These are phyloP conservation scores for Ormosia semicastrata DNA, from an alignment of 306 rosid species.

Conservation along the genomic window DNA sequence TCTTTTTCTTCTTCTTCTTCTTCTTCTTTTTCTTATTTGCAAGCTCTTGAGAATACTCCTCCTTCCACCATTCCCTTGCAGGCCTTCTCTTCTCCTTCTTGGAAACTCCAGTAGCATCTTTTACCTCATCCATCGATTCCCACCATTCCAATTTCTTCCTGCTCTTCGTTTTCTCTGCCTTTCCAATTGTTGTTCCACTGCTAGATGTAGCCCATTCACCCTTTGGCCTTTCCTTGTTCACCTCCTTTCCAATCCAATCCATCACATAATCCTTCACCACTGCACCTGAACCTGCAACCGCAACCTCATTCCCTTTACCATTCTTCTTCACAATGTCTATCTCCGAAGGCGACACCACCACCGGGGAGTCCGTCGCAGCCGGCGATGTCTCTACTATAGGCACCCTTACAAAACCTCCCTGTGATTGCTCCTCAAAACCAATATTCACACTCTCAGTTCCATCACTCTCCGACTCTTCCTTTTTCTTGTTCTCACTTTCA, in stretches of 20 bases:
- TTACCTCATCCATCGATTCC: conserved; percentile 69
- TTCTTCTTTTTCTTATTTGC: conserved; percentile 58
- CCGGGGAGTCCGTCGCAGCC: not conserved
- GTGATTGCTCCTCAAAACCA: conserved; percentile 48
- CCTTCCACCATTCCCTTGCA: conserved; percentile 95
- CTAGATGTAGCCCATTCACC: conserved; percentile 35
- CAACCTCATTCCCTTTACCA: conserved; percentile 16
- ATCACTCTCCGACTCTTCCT: conserved; percentile 50
- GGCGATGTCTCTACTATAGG: conserved; percentile 23
- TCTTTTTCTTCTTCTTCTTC: conserved; percentile 27
- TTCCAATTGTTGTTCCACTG: conserved; percentile 18
- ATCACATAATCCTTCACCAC: conserved; percentile 71
- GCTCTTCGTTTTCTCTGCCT: conserved; percentile 46
- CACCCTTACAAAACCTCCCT: conserved; percentile 20
- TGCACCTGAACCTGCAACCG: not conserved
- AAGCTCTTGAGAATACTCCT: conserved; percentile 76
- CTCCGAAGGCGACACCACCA: not conserved
- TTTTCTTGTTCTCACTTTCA: not conserved
- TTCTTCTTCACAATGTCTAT: conserved; percentile 16
- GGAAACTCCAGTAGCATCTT: conserved; percentile 18
- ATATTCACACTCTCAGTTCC: conserved; percentile 65
- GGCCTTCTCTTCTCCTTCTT: conserved; percentile 63
- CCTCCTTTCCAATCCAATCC: conserved; percentile 85
- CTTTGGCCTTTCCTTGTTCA: conserved; percentile 43
- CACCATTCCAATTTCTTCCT: conserved; percentile 79